These are phyloP conservation scores for Phellopilus nigrolimitatus DNA, from an alignment of 1,284 basidiomycete genomes.

Conservation along the genomic window DNA sequence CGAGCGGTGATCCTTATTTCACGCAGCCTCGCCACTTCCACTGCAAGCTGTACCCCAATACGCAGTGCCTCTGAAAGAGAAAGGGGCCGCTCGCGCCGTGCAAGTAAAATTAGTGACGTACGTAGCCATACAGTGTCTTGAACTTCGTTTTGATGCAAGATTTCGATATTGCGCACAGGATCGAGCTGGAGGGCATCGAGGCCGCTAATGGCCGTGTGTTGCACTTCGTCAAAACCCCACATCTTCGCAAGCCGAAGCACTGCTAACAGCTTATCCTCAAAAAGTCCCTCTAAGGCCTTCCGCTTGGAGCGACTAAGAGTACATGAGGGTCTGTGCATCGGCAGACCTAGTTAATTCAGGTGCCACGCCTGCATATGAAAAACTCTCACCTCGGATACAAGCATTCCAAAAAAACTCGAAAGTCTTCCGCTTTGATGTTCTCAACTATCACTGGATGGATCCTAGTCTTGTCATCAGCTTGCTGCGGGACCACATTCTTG, in stretches of 20 bases:
- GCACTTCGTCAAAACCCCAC: conserved; percentile 6
- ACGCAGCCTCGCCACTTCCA: too few species aligned
- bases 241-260: conserved; percentile 8
- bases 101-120: too few species aligned
- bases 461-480: neutral
- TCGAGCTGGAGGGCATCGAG: conserved; percentile 3
- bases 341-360: neutral
- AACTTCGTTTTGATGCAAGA: too few species aligned
- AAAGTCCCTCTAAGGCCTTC: too few species aligned
- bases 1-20: too few species aligned
- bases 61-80: too few species aligned
- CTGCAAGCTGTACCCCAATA: too few species aligned
- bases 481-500: conserved; percentile 3
- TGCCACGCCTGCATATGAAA: neutral
- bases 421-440: neutral
- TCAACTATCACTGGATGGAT: conserved; percentile 6
- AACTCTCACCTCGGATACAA: neutral
- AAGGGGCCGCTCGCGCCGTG: too few species aligned
- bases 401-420: conserved; percentile 4
- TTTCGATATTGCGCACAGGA: neutral
- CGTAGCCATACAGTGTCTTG: too few species aligned
- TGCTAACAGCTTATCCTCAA: conserved; percentile 1
- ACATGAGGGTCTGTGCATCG: neutral
- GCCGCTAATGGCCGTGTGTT: neutral
- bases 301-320: too few species aligned